Evolutionary conservation across 1,284 basidiomycete species (phyloP), one percentile per base, ranked within the genome.

Genomic region (Rhodotorula sp.): DNA sequence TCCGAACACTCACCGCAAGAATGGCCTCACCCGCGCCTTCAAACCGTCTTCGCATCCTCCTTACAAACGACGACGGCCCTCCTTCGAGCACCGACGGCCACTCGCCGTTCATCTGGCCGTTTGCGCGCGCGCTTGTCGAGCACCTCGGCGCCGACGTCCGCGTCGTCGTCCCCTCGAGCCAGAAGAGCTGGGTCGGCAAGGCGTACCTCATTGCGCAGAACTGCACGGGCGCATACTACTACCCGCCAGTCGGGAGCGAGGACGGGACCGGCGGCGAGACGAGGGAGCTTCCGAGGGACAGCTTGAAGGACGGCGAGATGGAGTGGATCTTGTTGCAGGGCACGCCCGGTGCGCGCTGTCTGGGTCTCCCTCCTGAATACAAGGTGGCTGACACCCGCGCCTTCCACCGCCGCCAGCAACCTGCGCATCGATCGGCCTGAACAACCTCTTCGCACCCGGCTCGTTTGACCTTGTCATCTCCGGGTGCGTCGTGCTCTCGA

Each of bases 111-210:
- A 87, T 95, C 71, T 90, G 89, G 75, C 89, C 88, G 7, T 87
- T 96, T 67, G 92, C 90, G 78, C 86, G 85, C 51, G 85, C 88
- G 71, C 84, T 97, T 36, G 87, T 86, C 21, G 80, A 84, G 59
- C 82, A 76, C 62, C 64, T 77, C 88, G 90, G 89, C 9, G 94
- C 91, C 90, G 86, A 92, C 76, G 91, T 97, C 54, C 89, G 88
- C 77, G 93, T 97, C 6, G 92, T 96, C 69, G 84, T 96, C 27
- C 94, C 94, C 2, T 89, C 89, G 76, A 86, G 88, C 27, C 94
- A 97, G 81, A 93, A 92, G 81, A 92, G 90, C 51, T 97, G 94
- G 94, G 72, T 81, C 88, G 91, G 91, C 57, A 92, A 91, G 80
- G 90, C 91, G 41, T 93, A 89, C 79, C 89, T 91, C 59, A 93